A percentile compares a stretch with the other conserved stretches of the same genome.
Evolutionary conservation across 352 stramenopile genomes (phyloP).

Genomic region (Pythium periplocum): DNA sequence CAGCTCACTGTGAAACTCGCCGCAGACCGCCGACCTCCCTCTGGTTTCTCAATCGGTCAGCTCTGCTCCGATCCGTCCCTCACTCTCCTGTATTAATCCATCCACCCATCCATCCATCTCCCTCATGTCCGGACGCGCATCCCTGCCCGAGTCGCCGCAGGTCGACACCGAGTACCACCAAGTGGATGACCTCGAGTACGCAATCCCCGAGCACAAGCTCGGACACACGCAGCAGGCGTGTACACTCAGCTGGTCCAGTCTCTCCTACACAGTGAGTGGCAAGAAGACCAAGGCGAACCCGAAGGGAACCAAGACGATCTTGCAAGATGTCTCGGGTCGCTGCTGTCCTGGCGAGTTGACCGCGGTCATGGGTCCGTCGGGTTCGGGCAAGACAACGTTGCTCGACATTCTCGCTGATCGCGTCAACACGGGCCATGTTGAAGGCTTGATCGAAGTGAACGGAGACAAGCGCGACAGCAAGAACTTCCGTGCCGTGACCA

Average conservation of each 20-base stretch:
- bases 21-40: too few species aligned
- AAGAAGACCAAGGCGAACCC: constrained; percentile 4
- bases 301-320: constrained; percentile 15
- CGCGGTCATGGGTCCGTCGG: constrained; percentile 34
- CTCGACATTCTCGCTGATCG: constrained; percentile 50
- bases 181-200: too few species aligned
- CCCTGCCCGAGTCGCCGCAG: too few species aligned
- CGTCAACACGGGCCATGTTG: constrained; percentile 35
- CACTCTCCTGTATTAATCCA: too few species aligned
- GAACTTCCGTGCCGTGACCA: constrained; percentile 26
- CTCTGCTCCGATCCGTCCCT: too few species aligned
- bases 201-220: too few species aligned
- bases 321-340: constrained; percentile 31
- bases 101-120: too few species aligned
- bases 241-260: constrained; percentile 21
- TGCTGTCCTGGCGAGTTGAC: constrained; percentile 30
- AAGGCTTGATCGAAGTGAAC: constrained; percentile 43
- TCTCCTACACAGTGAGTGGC: constrained; percentile 17
- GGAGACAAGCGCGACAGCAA: constrained; percentile 16
- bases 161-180: too few species aligned
- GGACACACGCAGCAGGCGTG: constrained; percentile 2
- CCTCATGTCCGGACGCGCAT: too few species aligned
- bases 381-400: constrained; percentile 33
- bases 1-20: too few species aligned
- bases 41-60: too few species aligned